A percentile compares a stretch with the other conserved stretches of the same genome.
These are phyloP conservation scores for Chaetoceros tenuissimus DNA, from an alignment of 108 stramenopile genomes.

Conservation along the genomic window DNA sequence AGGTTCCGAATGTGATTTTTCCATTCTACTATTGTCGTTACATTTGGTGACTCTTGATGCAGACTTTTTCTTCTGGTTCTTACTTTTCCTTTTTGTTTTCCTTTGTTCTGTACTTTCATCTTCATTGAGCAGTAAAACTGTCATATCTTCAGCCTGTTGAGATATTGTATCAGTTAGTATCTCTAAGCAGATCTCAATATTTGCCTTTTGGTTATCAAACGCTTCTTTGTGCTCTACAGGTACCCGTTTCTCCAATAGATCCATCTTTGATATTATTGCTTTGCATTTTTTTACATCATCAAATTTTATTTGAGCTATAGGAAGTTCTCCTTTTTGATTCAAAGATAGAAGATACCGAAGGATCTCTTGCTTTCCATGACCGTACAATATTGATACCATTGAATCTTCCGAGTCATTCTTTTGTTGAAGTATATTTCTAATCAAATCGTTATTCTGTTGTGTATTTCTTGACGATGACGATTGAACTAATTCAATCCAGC, in stretches of 20 bases:
- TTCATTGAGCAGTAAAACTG: too few species aligned
- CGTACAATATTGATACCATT: slow-evolving; percentile 34
- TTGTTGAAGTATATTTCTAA: neutral
- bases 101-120: too few species aligned
- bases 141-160: too few species aligned
- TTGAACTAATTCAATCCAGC: neutral
- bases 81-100: too few species aligned
- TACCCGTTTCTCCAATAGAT: too few species aligned
- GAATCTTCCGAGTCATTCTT: slow-evolving; percentile 21
- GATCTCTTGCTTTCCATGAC: slow-evolving; percentile 31
- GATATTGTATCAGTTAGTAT: too few species aligned
- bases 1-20: slow-evolving; percentile 1
- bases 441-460: too few species aligned
- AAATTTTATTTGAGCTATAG: slow-evolving; percentile 14
- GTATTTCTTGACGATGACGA: too few species aligned
- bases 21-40: slow-evolving; percentile 7
- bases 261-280: slow-evolving; percentile 10
- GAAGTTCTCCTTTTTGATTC: slow-evolving; percentile 8
- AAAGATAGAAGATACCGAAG: slow-evolving; percentile 26
- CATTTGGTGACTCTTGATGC: slow-evolving; percentile 9
- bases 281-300: slow-evolving; percentile 23
- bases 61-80: slow-evolving; percentile 7
- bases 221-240: too few species aligned
- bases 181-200: too few species aligned
- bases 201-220: too few species aligned